Conservation (phyloP, 192 early-diverging fungal genomes). For the Backusella liffmaniae region DNA sequence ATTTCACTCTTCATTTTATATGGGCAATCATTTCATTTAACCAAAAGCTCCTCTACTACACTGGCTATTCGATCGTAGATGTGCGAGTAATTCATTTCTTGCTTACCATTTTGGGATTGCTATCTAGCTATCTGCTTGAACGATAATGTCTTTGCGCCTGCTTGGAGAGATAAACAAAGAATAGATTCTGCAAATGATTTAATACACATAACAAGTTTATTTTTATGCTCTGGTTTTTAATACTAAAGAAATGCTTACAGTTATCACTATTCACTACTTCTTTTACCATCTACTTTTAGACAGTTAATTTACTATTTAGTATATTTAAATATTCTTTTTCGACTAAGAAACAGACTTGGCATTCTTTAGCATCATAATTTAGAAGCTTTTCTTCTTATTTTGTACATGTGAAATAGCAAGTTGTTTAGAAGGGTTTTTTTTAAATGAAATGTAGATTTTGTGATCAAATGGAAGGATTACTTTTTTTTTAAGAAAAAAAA, state of each 20-base stretch:
- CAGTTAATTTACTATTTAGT: no score
- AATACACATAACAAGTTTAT: no score
- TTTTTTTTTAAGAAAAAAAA: no score
- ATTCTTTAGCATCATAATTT: not conserved
- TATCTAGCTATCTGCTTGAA: not conserved
- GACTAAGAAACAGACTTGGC: not conserved
- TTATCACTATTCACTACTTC: no score
- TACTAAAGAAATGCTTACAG: no score
- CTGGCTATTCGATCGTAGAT: not conserved
- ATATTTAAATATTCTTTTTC: not conserved
- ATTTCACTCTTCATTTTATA: not conserved
- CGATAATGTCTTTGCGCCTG: not conserved
- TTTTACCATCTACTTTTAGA: no score
- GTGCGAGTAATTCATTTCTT: not conserved
- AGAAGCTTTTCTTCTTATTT: not conserved
- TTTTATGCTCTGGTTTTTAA: no score
- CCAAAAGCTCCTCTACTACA: not conserved
- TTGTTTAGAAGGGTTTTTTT: not conserved
- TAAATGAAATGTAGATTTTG: not conserved
- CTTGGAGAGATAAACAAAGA: not conserved
- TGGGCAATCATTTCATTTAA: not conserved
- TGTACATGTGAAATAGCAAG: not conserved
- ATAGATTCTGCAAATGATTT: no score
- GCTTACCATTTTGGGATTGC: not conserved
- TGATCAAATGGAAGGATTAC: no score